phyloP scores from a whole-genome alignment of 2,329 filamentous ascomycete species.

The Cercospora citrullina region DNA sequence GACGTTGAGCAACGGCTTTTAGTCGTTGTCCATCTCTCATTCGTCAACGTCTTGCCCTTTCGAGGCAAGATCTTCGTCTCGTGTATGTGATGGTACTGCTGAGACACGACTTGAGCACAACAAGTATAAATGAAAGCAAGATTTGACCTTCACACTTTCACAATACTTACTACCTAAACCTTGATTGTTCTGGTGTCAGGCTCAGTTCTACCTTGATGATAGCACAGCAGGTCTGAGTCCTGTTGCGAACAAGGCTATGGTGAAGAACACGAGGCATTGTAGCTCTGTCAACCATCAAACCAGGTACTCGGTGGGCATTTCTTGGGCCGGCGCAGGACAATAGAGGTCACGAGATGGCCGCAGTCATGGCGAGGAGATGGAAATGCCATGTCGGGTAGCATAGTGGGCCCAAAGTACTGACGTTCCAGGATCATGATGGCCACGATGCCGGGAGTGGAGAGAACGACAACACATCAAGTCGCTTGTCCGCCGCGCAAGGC shows the following conservation, averaged over 20 bases:
- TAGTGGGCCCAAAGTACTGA: no score
- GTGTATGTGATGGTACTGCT: background rate
- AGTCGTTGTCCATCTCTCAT: background rate
- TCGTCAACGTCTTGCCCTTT: background rate
- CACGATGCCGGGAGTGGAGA: no score
- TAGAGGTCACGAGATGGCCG: background rate
- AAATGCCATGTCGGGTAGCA: no score
- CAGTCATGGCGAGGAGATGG: no score
- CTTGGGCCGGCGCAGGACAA: background rate
- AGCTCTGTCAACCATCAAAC: background rate
- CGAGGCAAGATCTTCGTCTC: background rate
- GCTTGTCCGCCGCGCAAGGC: no score
- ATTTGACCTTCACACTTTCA: background rate
- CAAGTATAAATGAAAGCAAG: background rate
- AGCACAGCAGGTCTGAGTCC: background rate
- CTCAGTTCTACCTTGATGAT: background rate
- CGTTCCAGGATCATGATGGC: no score
- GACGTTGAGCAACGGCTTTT: background rate
- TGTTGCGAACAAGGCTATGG: background rate
- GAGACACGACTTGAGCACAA: background rate
- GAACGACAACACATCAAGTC: no score
- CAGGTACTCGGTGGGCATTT: background rate
- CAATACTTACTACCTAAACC: background rate
- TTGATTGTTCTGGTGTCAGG: background rate
- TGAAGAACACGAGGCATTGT: background rate